A percentile compares a stretch with the other conserved stretches of the same genome.
Evolutionary conservation across 2,329 filamentous ascomycete genomes (phyloP).

Genomic region (Stachybotrys elegans): DNA sequence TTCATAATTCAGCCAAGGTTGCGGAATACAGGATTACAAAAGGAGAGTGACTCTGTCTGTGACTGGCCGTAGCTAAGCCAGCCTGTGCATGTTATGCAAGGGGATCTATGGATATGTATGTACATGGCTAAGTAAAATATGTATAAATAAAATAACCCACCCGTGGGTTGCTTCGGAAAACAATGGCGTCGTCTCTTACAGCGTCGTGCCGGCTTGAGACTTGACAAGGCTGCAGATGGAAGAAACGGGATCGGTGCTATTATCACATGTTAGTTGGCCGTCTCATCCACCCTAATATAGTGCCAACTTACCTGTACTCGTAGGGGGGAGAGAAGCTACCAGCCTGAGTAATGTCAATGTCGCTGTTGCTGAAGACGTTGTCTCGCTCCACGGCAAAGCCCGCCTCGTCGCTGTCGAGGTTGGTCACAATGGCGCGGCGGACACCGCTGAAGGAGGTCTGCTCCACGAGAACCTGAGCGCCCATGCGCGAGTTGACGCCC

Average conservation of each 20-base stretch:
- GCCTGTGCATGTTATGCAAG: too few relatives aligned
- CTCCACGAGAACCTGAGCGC: slow-evolving; percentile 49
- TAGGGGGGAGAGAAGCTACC: slow-evolving; percentile 25
- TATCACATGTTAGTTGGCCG: too few relatives aligned
- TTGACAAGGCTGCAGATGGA: neutral
- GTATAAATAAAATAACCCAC: too few relatives aligned
- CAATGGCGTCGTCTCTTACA: too few relatives aligned
- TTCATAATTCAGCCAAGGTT: too few relatives aligned
- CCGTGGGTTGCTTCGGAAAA: too few relatives aligned
- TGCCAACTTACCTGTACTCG: slow-evolving; percentile 24
- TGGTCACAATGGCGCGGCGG: slow-evolving; percentile 32
- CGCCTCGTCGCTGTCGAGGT: slow-evolving; percentile 36
- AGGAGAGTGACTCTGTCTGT: too few relatives aligned
- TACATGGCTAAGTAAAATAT: too few relatives aligned
- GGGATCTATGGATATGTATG: too few relatives aligned
- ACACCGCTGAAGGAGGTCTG: slow-evolving; percentile 42
- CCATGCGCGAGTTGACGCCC: slow-evolving; percentile 49
- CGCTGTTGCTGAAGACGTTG: slow-evolving; percentile 37
- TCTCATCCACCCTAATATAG: too few relatives aligned
- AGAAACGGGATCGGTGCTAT: neutral
- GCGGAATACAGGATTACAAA: too few relatives aligned
- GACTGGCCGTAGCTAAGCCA: too few relatives aligned
- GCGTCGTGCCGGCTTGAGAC: neutral
- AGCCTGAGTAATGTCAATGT: slow-evolving; percentile 26
- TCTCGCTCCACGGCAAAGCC: slow-evolving; percentile 38